Conservation (phyloP, 352 stramenopile genomes). For the Phytophthora melonis region DNA sequence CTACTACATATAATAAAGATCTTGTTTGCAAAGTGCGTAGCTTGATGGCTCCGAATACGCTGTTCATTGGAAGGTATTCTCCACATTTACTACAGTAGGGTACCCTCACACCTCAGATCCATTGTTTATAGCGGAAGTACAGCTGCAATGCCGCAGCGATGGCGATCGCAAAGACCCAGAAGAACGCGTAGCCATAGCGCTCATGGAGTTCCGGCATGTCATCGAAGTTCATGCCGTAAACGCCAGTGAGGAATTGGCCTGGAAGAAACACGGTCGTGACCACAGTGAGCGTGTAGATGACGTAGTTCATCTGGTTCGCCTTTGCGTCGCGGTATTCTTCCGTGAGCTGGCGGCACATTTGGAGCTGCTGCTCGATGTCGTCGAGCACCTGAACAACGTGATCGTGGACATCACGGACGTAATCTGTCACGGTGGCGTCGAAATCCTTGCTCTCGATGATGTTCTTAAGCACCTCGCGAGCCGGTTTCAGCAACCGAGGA, state of each 20-base stretch:
- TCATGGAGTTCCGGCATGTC: constrained; percentile 90
- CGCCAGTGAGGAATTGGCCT: constrained; percentile 88
- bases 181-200: constrained; percentile 83
- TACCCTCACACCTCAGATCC: constrained; percentile 53
- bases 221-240: constrained; percentile 94
- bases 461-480: constrained; percentile 86
- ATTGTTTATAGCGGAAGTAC: constrained; percentile 89
- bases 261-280: constrained; percentile 91
- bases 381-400: constrained; percentile 84
- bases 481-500: constrained; percentile 80
- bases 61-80: neutral
- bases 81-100: neutral
- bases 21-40: constrained; percentile 1
- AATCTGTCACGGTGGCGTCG: constrained; percentile 77
- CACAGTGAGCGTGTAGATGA: constrained; percentile 92
- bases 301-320: constrained; percentile 89
- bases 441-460: constrained; percentile 87
- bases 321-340: constrained; percentile 88
- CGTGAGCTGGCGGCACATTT: constrained; percentile 82
- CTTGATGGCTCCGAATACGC: neutral
- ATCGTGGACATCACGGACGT: constrained; percentile 89
- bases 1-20: constrained; percentile 3
- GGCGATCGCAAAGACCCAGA: constrained; percentile 79
- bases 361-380: constrained; percentile 84
- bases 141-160: constrained; percentile 76